Evolutionary conservation across 805 yeast genomes (phyloP).

Genomic region (Metschnikowia corniflorae): DNA sequence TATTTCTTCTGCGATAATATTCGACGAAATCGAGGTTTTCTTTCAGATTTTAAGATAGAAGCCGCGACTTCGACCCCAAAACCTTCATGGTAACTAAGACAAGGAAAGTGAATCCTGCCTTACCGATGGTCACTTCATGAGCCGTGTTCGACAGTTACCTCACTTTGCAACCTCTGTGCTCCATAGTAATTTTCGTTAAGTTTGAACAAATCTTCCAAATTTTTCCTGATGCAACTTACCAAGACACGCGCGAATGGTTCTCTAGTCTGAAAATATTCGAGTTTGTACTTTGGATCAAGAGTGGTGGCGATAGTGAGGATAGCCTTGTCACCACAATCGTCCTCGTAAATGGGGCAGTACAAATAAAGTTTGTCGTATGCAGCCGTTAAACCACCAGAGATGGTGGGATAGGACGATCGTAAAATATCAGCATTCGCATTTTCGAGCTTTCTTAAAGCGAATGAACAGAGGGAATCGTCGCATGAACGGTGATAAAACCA

Average conservation of each 20-base stretch:
- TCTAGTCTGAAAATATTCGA: neutral
- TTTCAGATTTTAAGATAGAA: neutral
- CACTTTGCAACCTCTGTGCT: neutral
- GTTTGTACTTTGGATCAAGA: constrained; percentile 1
- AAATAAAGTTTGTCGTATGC: constrained; percentile 3
- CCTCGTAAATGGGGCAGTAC: constrained; percentile 4
- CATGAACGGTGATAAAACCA: constrained; percentile 1
- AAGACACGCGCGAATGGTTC: neutral
- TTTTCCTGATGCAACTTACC: neutral
- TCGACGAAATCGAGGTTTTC: neutral
- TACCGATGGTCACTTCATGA: neutral
- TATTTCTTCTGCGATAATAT: constrained; percentile 2
- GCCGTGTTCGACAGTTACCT: neutral
- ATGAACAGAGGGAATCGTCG: constrained; percentile 5
- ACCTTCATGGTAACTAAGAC: neutral
- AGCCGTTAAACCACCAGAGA: constrained; percentile 1
- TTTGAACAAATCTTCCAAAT: neutral
- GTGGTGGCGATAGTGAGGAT: neutral
- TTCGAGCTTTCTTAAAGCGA: constrained; percentile 1
- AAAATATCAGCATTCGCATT: neutral
- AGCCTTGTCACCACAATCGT: neutral
- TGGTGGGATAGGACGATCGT: neutral
- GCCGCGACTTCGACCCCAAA: neutral
- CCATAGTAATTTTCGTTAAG: neutral
- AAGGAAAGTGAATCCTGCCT: neutral